These are phyloP conservation scores for Colletotrichum godetiae DNA, from an alignment of 2,329 filamentous ascomycete species.

Conservation along the genomic window DNA sequence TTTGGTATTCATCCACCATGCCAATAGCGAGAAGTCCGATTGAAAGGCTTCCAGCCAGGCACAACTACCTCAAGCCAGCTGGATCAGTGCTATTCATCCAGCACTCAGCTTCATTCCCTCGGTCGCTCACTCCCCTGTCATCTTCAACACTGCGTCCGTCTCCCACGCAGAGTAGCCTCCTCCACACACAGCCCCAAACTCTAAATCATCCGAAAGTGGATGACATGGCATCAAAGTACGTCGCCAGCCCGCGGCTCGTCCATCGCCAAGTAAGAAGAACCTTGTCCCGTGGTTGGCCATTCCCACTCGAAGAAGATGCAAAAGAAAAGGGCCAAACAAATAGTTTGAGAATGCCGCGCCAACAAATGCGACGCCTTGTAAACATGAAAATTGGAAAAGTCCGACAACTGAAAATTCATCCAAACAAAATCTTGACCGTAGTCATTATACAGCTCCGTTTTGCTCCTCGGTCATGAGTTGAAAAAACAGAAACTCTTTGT, in stretches of 20 bases:
- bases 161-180: background rate
- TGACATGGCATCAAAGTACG: background rate
- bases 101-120: background rate
- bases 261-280: constrained; percentile 3
- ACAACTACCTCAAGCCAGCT: background rate
- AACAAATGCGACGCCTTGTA: background rate
- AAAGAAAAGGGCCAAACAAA: background rate
- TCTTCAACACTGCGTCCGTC: background rate
- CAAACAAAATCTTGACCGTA: constrained; percentile 11
- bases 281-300: background rate
- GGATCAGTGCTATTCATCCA: background rate
- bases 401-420: background rate
- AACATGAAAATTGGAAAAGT: background rate
- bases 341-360: background rate
- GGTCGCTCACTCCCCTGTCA: background rate
- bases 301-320: background rate
- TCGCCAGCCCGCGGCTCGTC: constrained; percentile 27
- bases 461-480: constrained; percentile 8
- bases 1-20: background rate
- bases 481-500: constrained; percentile 19
- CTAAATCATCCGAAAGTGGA: constrained; percentile 9
- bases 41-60: background rate
- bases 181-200: constrained; percentile 5
- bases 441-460: constrained; percentile 20
- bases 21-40: background rate